A percentile compares a stretch with the other conserved stretches of the same genome.
These are phyloP conservation scores for Psilocybe mexicana DNA, from an alignment of 1,284 basidiomycete species.

Conservation along the genomic window DNA sequence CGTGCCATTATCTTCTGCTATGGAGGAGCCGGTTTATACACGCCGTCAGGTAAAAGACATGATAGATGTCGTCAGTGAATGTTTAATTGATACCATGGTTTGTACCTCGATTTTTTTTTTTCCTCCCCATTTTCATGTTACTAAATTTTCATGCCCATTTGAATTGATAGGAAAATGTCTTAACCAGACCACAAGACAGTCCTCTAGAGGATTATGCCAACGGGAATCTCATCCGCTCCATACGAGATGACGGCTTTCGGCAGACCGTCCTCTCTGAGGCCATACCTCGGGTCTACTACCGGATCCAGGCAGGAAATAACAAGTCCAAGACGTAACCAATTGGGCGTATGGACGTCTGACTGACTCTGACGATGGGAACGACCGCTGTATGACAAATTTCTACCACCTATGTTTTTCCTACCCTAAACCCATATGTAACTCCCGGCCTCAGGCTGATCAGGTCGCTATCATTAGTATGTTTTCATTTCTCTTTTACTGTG, in stretches of 20 bases:
- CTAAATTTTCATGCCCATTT: not conserved
- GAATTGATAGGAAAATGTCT: constrained; percentile 19
- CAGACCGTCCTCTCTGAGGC: constrained; percentile 25
- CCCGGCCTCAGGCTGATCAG: no score
- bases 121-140: not conserved
- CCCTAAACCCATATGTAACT: not conserved
- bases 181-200: constrained; percentile 17
- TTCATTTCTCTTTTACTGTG: not conserved
- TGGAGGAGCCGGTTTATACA: constrained; percentile 30
- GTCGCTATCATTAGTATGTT: not conserved
- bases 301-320: constrained; percentile 17
- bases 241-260: constrained; percentile 22
- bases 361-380: not conserved
- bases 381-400: not conserved
- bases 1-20: constrained; percentile 2
- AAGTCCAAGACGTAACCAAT: not conserved
- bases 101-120: constrained; percentile 2
- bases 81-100: constrained; percentile 32
- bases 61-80: constrained; percentile 31
- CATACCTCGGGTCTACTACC: constrained; percentile 24
- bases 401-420: not conserved
- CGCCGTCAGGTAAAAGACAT: constrained; percentile 33
- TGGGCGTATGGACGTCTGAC: not conserved
- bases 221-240: constrained; percentile 20
- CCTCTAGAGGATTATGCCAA: constrained; percentile 17